Base-by-base conservation (phyloP, 805 yeast genomes). In the Tetrapisispora taiwanensis region DNA sequence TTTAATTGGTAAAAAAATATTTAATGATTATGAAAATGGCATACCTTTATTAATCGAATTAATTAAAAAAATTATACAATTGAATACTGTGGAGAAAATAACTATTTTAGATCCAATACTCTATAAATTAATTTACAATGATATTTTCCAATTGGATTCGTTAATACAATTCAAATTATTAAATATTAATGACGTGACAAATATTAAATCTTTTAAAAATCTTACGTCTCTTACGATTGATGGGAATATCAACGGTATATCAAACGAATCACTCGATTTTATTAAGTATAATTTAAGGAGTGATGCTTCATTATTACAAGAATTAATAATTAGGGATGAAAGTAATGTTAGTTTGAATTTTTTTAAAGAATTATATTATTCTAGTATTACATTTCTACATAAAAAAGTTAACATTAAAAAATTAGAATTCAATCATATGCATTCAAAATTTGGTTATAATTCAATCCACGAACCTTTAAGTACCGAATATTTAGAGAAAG, bases 391-490 rank as follows among this genome's bases (percentile, higher is more conserved):
- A 17, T 50, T 55, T 36, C 9, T n/a, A 5, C 20, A 20, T 15
- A 36, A 24, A 17, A 28, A 27, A 13, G 12, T 22, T 0, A 46
- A 55, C 1, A 47, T 75, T 15, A 55, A 51, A 17, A 52, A 62
- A 3, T 51, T 76, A 30, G 67, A 66, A 33, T 53, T 76, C 33
- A 64, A 69, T 32, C 70, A 70, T 46, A 67, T 70, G 34, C 80
- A 76, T 51, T 74, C 73, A 0, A 58, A 66, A 26, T 67, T 63
- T 35, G 71, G 71, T 46, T 66, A 67, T 49, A 69, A 67, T 48
- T 51, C 65, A 3, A 53, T 57, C 1, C 51, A 65, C 27, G 50
- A 69, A 35, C 56, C 63, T 9, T 48, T 70, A 13, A 58, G 64
- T 3, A 41, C 51, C 10, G 44, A 52, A 3, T 59, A 66, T 39